Conservation (phyloP, 2,329 filamentous ascomycete species). For the Alternaria sp. region DNA sequence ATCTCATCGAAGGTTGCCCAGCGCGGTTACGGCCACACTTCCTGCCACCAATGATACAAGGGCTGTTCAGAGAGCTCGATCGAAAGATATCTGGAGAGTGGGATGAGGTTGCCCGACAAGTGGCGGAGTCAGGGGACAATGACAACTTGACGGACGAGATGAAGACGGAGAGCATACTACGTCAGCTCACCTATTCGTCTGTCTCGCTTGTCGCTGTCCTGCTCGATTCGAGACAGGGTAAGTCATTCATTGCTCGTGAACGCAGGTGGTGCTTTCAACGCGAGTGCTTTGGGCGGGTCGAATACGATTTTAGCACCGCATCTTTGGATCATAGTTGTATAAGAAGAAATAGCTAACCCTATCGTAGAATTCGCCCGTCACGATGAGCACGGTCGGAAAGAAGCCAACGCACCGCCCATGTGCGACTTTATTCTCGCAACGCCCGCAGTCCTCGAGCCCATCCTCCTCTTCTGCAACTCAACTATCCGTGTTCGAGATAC, state of each 20-base stretch:
- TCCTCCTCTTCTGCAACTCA: constrained; percentile 91
- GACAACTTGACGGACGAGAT: constrained; percentile 89
- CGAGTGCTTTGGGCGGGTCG: not conserved
- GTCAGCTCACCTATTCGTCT: constrained; percentile 90
- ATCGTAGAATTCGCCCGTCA: constrained; percentile 40
- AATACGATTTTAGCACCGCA: not conserved
- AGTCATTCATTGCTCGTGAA: constrained; percentile 6
- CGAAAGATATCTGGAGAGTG: constrained; percentile 88
- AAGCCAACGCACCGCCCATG: constrained; percentile 66
- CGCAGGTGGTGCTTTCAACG: not conserved
- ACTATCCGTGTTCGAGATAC: constrained; percentile 90
- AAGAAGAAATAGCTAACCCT: not conserved
- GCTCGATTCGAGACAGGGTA: constrained; percentile 70
- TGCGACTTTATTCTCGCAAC: constrained; percentile 84
- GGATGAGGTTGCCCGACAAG: constrained; percentile 70
- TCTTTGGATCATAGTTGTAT: not conserved
- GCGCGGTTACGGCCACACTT: constrained; percentile 79
- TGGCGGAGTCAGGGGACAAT: constrained; percentile 73
- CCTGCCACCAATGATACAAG: constrained; percentile 81
- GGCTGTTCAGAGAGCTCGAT: constrained; percentile 87
- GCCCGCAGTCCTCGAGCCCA: constrained; percentile 80
- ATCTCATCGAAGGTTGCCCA: constrained; percentile 92
- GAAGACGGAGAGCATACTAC: constrained; percentile 95
- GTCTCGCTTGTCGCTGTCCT: constrained; percentile 92
- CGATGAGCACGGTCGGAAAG: constrained; percentile 47